These are phyloP conservation scores for Taxillus chinensis DNA, from an alignment of 164 flowering plant genomes.

Conservation along the genomic window DNA sequence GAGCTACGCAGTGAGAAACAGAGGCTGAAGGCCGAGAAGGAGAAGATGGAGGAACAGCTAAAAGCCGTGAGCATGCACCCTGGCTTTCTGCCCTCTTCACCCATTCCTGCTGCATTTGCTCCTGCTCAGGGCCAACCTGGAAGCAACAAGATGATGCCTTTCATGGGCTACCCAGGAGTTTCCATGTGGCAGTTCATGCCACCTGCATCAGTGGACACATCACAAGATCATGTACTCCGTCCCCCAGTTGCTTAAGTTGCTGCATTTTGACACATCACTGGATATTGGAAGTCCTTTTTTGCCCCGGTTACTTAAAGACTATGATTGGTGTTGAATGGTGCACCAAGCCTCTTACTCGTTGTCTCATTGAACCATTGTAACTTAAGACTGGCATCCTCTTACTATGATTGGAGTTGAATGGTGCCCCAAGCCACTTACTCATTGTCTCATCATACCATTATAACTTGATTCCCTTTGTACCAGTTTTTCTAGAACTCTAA, in stretches of 20 bases:
- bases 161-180: slow-evolving; percentile 80
- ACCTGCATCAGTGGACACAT: slow-evolving; percentile 81
- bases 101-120: slow-evolving; percentile 42
- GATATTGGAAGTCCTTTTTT: too few relatives aligned
- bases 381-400: too few relatives aligned
- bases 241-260: slow-evolving; percentile 82
- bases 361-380: too few relatives aligned
- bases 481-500: too few relatives aligned
- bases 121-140: slow-evolving; percentile 63
- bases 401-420: too few relatives aligned
- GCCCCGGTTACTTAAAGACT: too few relatives aligned
- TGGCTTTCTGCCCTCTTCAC: slow-evolving; percentile 43
- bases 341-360: too few relatives aligned
- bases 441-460: too few relatives aligned
- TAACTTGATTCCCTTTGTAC: too few relatives aligned
- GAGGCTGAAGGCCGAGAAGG: slow-evolving; percentile 76
- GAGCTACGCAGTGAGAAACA: slow-evolving; percentile 94
- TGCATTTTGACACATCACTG: too few relatives aligned
- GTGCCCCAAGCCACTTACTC: too few relatives aligned
- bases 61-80: slow-evolving; percentile 54
- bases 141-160: slow-evolving; percentile 64
- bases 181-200: slow-evolving; percentile 99
- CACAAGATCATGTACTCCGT: slow-evolving; percentile 87
- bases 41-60: slow-evolving; percentile 73
- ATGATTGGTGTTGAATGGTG: too few relatives aligned